Evolutionary conservation across 1,284 basidiomycete species (phyloP).

Genomic region (Ganoderma boninense): DNA sequence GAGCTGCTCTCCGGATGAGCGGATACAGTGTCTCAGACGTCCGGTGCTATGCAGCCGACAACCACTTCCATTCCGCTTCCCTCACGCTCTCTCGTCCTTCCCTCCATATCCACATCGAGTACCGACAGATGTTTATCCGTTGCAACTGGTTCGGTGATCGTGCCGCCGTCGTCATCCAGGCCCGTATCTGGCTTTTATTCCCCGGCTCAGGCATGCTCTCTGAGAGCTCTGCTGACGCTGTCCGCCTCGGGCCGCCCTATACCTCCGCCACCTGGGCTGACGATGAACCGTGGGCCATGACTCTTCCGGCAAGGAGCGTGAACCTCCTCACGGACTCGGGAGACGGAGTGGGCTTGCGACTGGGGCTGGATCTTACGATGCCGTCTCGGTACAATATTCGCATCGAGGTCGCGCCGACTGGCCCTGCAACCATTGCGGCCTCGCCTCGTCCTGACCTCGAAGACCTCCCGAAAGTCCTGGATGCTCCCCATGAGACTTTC

Average conservation of each 20-base stretch:
- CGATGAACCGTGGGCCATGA: neutral
- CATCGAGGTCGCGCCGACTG: neutral
- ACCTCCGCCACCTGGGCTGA: neutral
- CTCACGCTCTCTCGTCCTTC: neutral
- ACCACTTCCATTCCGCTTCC: neutral
- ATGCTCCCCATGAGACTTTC: neutral
- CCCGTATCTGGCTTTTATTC: neutral
- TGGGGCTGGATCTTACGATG: neutral
- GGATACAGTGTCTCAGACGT: neutral
- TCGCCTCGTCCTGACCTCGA: neutral
- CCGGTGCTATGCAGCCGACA: neutral
- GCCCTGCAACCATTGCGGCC: neutral
- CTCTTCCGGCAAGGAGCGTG: neutral
- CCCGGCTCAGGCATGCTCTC: neutral
- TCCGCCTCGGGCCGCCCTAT: neutral
- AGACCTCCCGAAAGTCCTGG: neutral
- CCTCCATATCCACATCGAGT: neutral
- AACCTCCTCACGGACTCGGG: neutral
- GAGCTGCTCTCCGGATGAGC: neutral
- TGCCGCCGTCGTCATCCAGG: neutral
- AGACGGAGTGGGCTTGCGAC: neutral
- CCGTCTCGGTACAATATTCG: neutral
- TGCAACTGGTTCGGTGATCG: neutral
- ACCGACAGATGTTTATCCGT: neutral
- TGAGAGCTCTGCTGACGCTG: too few relatives aligned